Evolutionary conservation across 495 filamentous ascomycete species (phyloP).

Genomic region (Podospora pseudoanserina): DNA sequence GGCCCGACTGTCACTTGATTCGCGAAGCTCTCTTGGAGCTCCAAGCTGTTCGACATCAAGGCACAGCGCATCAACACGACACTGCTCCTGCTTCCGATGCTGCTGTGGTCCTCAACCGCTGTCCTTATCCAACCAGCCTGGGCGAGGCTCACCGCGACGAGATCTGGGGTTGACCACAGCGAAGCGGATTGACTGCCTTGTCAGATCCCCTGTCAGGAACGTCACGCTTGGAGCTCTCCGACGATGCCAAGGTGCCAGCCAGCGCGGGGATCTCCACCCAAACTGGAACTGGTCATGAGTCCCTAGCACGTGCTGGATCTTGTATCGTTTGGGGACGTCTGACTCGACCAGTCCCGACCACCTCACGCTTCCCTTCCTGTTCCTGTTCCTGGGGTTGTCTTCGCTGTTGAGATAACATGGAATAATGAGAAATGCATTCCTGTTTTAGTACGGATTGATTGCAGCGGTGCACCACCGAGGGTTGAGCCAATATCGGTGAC

Average conservation of each 20-base stretch:
- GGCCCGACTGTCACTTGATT: conserved; percentile 16
- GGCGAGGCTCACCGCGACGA: conserved; percentile 2
- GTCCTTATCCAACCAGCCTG: background rate
- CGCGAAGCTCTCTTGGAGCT: conserved; percentile 15
- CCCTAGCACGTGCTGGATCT: conserved; percentile 18
- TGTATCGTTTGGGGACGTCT: conserved; percentile 14
- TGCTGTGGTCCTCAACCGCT: background rate
- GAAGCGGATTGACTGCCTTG: conserved; percentile 9
- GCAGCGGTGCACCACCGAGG: background rate
- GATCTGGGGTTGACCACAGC: background rate
- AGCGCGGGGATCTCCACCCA: conserved; percentile 15
- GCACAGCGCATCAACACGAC: conserved; percentile 4
- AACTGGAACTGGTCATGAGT: conserved; percentile 23
- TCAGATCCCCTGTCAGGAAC: conserved; percentile 15
- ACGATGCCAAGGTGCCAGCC: conserved; percentile 12
- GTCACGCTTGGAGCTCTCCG: conserved; percentile 18
- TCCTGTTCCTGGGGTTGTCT: background rate
- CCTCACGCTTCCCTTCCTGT: background rate
- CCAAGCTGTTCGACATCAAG: conserved; percentile 8
- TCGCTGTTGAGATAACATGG: conserved; percentile 4
- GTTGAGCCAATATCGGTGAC: background rate
- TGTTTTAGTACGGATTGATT: background rate
- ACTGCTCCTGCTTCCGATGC: conserved; percentile 1
- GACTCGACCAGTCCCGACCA: conserved; percentile 9
- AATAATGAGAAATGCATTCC: conserved; percentile 5